Conservation (phyloP, 441 rosid species). For the Populus hybrid region DNA sequence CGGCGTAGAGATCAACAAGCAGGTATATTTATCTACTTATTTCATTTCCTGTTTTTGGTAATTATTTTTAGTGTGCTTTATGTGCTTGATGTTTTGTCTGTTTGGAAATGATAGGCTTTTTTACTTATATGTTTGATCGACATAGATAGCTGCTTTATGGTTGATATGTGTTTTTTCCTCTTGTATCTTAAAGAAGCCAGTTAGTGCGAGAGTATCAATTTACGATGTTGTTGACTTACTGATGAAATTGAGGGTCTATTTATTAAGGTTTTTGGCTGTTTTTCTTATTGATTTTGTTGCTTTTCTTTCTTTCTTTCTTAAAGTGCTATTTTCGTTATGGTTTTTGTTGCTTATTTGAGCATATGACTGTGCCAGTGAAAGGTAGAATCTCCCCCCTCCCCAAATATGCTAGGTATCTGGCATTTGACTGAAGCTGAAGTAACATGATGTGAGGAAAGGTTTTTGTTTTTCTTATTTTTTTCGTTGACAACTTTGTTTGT, state of each 20-base stretch:
- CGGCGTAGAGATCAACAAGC: conserved; percentile 91
- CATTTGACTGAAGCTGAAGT: not conserved
- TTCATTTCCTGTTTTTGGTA: not conserved
- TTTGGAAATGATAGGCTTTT: not conserved
- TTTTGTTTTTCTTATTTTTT: too few relatives aligned
- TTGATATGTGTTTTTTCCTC: not conserved
- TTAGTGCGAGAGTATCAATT: not conserved
- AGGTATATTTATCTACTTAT: conserved; percentile 33
- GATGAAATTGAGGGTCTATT: not conserved
- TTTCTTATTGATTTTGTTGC: not conserved
- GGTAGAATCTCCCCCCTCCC: not conserved
- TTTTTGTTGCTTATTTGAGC: not conserved
- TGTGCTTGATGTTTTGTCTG: not conserved
- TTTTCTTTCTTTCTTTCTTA: too few relatives aligned
- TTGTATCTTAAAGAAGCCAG: not conserved
- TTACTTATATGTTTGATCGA: too few relatives aligned
- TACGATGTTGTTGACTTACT: not conserved
- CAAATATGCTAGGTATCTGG: not conserved
- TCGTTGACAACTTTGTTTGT: too few relatives aligned
- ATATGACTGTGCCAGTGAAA: not conserved
- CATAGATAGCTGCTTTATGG: not conserved
- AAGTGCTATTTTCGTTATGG: not conserved
- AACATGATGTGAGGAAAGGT: not conserved
- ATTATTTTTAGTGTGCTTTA: not conserved
- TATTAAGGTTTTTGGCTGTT: not conserved